A percentile compares a stretch with the other conserved stretches of the same genome.
phyloP scores from a whole-genome alignment of 371 early-diverging fungal species.

The Funneliformis caledonium region DNA sequence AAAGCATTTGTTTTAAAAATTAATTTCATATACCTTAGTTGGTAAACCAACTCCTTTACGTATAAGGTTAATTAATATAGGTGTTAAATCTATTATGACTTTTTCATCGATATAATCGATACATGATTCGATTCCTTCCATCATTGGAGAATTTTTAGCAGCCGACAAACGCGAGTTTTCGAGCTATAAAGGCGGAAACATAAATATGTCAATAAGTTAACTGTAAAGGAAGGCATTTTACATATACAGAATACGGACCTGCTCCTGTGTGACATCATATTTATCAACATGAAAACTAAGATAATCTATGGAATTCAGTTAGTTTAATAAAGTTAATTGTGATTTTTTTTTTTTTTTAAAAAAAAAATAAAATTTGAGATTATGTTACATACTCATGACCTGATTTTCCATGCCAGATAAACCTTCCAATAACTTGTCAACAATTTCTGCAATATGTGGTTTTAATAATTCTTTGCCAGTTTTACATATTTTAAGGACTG shows the following conservation, averaged over 20 bases:
- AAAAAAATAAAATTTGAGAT: background rate
- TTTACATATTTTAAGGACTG: slow-evolving; percentile 83
- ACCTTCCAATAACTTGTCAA: slow-evolving; percentile 78
- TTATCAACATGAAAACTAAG: slow-evolving; percentile 89
- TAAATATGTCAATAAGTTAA: slow-evolving; percentile 61
- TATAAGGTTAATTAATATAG: slow-evolving; percentile 71
- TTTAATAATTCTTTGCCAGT: slow-evolving; percentile 74
- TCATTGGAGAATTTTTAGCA: slow-evolving; percentile 56
- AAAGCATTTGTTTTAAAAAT: slow-evolving; percentile 50
- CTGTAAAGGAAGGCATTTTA: slow-evolving; percentile 55
- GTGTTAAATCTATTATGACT: slow-evolving; percentile 67
- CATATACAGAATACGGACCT: slow-evolving; percentile 79
- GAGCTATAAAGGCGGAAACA: background rate
- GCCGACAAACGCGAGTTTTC: slow-evolving; percentile 43
- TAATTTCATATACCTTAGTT: slow-evolving; percentile 72
- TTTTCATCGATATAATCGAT: slow-evolving; percentile 77
- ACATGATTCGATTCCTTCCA: slow-evolving; percentile 82
- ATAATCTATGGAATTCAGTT: slow-evolving; percentile 60
- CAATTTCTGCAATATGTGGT: slow-evolving; percentile 72
- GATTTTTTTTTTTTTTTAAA: background rate
- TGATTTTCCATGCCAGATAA: slow-evolving; percentile 81
- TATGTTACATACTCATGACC: slow-evolving; percentile 59
- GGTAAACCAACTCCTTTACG: slow-evolving; percentile 88
- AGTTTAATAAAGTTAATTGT: background rate
- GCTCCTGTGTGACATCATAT: slow-evolving; percentile 87